These are phyloP conservation scores for Coccinonectria pachysandricola DNA, from an alignment of 2,329 filamentous ascomycete species.

Conservation along the genomic window DNA sequence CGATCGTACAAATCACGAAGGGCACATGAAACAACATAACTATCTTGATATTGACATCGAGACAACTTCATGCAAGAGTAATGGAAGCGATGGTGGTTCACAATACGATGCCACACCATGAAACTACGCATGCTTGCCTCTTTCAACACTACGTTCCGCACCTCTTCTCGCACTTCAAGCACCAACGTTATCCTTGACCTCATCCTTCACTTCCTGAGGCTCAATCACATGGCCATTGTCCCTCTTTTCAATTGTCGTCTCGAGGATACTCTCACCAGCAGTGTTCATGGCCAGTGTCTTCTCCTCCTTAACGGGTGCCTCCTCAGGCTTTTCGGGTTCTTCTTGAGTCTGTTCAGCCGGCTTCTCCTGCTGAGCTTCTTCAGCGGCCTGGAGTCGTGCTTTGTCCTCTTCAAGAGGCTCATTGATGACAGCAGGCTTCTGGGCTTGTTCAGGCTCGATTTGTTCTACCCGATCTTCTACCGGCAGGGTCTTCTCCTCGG, in stretches of 20 bases:
- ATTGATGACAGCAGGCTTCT: not conserved
- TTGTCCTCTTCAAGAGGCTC: not conserved
- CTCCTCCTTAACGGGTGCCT: constrained; percentile 11
- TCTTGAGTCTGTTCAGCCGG: constrained; percentile 2
- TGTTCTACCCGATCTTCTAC: not conserved
- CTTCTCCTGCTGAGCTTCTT: not conserved
- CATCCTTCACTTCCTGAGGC: constrained; percentile 26
- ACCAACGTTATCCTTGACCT: no score
- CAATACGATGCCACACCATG: no score
- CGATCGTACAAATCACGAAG: no score
- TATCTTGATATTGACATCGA: no score
- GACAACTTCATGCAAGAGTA: no score
- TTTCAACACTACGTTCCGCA: no score
- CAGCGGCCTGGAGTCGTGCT: not conserved
- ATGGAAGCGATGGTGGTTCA: no score
- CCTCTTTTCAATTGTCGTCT: constrained; percentile 27
- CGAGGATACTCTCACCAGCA: constrained; percentile 34
- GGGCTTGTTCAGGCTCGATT: not conserved
- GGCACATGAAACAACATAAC: no score
- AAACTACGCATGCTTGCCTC: no score
- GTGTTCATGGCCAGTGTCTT: constrained; percentile 32
- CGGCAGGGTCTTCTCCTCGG: not conserved
- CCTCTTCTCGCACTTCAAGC: no score
- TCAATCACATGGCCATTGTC: constrained; percentile 23
- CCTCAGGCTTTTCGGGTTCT: constrained; percentile 1